Percentiles rank a stretch among this genome's conserved stretches.
Evolutionary conservation across 1,284 basidiomycete species (phyloP).

Genomic region (Irpex sp.): DNA sequence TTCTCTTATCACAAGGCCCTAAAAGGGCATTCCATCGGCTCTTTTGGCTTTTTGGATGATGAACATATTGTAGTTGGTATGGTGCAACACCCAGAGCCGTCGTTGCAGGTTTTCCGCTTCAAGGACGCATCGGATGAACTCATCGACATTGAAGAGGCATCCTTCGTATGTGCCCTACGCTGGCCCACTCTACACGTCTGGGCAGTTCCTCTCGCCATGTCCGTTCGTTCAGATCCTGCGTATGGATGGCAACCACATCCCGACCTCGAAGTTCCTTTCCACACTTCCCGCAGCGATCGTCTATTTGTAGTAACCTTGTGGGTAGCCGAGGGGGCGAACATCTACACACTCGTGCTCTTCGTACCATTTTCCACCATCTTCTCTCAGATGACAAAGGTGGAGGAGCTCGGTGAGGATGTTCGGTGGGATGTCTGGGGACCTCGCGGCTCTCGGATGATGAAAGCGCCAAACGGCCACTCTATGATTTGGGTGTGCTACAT

Average conservation of each 20-base stretch:
- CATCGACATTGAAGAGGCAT: slow-evolving; percentile 25
- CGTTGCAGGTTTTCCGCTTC: slow-evolving; percentile 32
- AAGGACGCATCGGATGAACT: slow-evolving; percentile 19
- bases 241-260: slow-evolving; percentile 38
- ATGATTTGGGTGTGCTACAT: slow-evolving; percentile 58
- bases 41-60: slow-evolving; percentile 45
- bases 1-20: slow-evolving; percentile 4
- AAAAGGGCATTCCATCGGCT: slow-evolving; percentile 27
- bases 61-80: slow-evolving; percentile 35
- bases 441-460: slow-evolving; percentile 38
- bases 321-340: slow-evolving; percentile 23
- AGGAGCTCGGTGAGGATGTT: slow-evolving; percentile 25
- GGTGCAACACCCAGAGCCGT: slow-evolving; percentile 3
- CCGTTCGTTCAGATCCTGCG: slow-evolving; percentile 56
- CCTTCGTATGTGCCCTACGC: slow-evolving; percentile 36
- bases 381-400: slow-evolving; percentile 25
- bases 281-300: slow-evolving; percentile 38
- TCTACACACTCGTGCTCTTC: slow-evolving; percentile 39
- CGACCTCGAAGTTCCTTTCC: slow-evolving; percentile 42
- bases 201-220: slow-evolving; percentile 30
- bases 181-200: slow-evolving; percentile 32
- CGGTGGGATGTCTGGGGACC: slow-evolving; percentile 55
- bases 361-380: slow-evolving; percentile 45
- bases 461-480: slow-evolving; percentile 30
- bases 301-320: slow-evolving; percentile 46